Conservation (phyloP, 441 rosid species). For the Cnidoscolus chayamansa region DNA sequence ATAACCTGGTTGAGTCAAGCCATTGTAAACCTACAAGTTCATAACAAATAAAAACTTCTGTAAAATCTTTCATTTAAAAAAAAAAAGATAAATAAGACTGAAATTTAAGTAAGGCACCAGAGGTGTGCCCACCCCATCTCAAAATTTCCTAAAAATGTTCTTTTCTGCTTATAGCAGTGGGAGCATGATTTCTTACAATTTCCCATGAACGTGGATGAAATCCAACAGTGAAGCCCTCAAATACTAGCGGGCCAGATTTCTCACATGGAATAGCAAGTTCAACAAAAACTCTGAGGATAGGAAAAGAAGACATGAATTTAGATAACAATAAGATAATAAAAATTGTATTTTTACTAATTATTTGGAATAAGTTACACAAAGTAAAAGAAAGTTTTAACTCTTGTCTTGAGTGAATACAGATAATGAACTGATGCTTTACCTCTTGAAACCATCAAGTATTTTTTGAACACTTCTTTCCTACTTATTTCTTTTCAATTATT, state of each 20-base stretch:
- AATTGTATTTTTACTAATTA: slow-evolving; percentile 4
- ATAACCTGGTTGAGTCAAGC: slow-evolving; percentile 84
- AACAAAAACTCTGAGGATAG: slow-evolving; percentile 50
- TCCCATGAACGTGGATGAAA: slow-evolving; percentile 95
- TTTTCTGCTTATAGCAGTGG: slow-evolving; percentile 9
- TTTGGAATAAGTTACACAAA: slow-evolving; percentile 10
- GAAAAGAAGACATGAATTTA: slow-evolving; percentile 18
- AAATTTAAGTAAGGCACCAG: background rate
- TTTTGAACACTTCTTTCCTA: background rate
- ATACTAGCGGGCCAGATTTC: slow-evolving; percentile 73
- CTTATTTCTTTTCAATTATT: background rate
- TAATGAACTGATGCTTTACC: background rate
- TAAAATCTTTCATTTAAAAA: background rate
- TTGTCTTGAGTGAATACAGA: background rate
- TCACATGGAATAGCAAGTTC: slow-evolving; percentile 87
- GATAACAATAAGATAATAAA: slow-evolving; percentile 5
- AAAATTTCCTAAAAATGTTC: background rate
- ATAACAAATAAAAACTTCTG: slow-evolving; percentile 5
- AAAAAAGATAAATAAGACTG: background rate
- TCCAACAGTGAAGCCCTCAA: slow-evolving; percentile 90
- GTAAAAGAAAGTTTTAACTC: background rate
- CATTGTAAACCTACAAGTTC: slow-evolving; percentile 66
- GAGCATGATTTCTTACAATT: slow-evolving; percentile 49
- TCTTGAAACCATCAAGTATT: background rate
- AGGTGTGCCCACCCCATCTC: background rate